Conservation (phyloP, 139 green algal genomes). For the Picochlorum costavermella region DNA sequence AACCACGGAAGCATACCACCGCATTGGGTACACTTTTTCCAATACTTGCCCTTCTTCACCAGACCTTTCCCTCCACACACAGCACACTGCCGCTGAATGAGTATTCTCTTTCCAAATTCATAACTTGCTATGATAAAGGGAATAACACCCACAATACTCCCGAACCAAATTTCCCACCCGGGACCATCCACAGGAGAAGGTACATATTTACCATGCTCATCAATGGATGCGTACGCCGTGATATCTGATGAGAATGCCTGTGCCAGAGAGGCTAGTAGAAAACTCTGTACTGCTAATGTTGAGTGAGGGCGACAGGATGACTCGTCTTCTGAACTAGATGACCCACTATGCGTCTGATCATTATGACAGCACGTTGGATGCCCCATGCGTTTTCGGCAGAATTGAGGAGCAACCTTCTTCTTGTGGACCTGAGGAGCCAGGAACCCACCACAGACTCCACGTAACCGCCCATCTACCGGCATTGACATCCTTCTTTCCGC, state of each 20-base stretch:
- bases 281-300: background rate
- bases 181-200: constrained; percentile 33
- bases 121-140: constrained; percentile 71
- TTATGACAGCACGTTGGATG: background rate
- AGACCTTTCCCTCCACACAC: constrained; percentile 62
- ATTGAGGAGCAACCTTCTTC: background rate
- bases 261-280: background rate
- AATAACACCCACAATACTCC: constrained; percentile 51
- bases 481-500: no score
- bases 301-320: background rate
- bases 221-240: background rate
- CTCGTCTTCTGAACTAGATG: background rate
- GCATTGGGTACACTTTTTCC: constrained; percentile 41
- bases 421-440: no score
- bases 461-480: no score
- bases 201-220: constrained; percentile 12
- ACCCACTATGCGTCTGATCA: constrained; percentile 3
- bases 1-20: constrained; percentile 84
- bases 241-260: constrained; percentile 12
- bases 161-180: constrained; percentile 61
- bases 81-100: constrained; percentile 74
- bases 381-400: constrained; percentile 5
- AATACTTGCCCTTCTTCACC: constrained; percentile 39
- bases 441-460: no score
- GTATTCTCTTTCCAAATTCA: constrained; percentile 79